These are phyloP conservation scores for Yarrowia galli DNA, from an alignment of 1,139 yeast genomes.

Conservation along the genomic window DNA sequence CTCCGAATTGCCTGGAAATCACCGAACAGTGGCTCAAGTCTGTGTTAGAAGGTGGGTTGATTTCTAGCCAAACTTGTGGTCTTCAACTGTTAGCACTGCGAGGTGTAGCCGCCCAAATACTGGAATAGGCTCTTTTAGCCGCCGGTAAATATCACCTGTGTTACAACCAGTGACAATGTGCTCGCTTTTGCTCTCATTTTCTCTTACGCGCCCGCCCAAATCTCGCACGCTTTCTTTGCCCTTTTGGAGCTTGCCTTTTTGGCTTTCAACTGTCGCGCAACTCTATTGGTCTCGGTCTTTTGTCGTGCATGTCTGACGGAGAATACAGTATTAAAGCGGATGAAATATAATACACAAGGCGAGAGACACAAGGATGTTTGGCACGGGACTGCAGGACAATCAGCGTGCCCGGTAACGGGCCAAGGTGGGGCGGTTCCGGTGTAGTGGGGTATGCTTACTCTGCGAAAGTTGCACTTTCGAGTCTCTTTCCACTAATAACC, in stretches of 20 bases:
- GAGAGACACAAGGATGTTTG: background rate
- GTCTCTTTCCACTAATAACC: background rate
- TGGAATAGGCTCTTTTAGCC: background rate
- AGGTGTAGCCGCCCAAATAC: background rate
- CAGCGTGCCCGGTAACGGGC: slow-evolving; percentile 20
- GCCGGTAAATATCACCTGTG: background rate
- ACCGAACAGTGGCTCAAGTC: background rate
- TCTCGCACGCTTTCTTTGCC: background rate
- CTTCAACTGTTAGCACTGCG: background rate
- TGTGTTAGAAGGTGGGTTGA: background rate
- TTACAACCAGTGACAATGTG: background rate
- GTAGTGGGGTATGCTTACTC: background rate
- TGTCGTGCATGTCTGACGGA: background rate
- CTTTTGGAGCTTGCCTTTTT: slow-evolving; percentile 2
- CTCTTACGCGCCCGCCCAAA: background rate
- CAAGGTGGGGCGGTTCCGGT: slow-evolving; percentile 4
- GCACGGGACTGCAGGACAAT: slow-evolving; percentile 1
- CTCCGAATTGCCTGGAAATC: background rate
- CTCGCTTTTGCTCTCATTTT: slow-evolving; percentile 17
- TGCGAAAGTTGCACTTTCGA: too few species aligned
- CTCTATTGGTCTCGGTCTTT: slow-evolving; percentile 29
- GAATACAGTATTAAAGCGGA: background rate
- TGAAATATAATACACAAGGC: slow-evolving; percentile 1
- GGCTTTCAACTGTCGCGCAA: slow-evolving; percentile 14
- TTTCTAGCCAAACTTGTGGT: background rate